Evolutionary conservation across 2,329 filamentous ascomycete species (phyloP).

Genomic region (Alternaria consortialis): DNA sequence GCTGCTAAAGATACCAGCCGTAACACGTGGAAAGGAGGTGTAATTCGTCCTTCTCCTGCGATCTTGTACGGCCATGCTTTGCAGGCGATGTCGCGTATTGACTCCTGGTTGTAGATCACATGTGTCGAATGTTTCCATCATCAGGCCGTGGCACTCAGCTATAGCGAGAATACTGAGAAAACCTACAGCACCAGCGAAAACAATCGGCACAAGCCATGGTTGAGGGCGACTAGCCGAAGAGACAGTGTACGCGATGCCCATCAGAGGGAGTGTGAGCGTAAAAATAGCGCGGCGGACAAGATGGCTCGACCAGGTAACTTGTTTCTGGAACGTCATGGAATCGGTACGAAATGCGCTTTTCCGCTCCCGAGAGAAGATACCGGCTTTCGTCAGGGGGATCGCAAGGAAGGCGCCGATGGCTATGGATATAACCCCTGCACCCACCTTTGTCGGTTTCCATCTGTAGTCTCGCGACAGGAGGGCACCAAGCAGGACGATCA

Average conservation of each 20-base stretch:
- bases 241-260: conserved; percentile 72
- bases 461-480: conserved; percentile 74
- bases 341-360: conserved; percentile 68
- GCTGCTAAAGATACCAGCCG: conserved; percentile 74
- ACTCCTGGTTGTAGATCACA: conserved; percentile 79
- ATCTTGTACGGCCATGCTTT: conserved; percentile 56
- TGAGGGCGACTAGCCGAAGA: conserved; percentile 68
- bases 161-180: conserved; percentile 78
- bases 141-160: conserved; percentile 76
- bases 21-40: conserved; percentile 77
- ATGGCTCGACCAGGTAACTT: conserved; percentile 75
- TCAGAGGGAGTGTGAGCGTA: conserved; percentile 71
- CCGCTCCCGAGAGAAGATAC: conserved; percentile 71
- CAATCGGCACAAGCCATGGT: conserved; percentile 69
- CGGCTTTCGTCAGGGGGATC: conserved; percentile 77
- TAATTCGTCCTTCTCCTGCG: conserved; percentile 70
- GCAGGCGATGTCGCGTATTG: conserved; percentile 60
- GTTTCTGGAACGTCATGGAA: conserved; percentile 71
- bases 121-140: conserved; percentile 86
- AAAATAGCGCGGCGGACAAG: conserved; percentile 74
- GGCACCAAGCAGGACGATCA: conserved; percentile 75
- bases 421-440: conserved; percentile 71
- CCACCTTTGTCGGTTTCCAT: conserved; percentile 71
- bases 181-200: conserved; percentile 72
- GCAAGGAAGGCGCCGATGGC: conserved; percentile 74